Evolutionary conservation across 2,329 filamentous ascomycete genomes (phyloP).

Genomic region (Huntiella bhutanensis): DNA sequence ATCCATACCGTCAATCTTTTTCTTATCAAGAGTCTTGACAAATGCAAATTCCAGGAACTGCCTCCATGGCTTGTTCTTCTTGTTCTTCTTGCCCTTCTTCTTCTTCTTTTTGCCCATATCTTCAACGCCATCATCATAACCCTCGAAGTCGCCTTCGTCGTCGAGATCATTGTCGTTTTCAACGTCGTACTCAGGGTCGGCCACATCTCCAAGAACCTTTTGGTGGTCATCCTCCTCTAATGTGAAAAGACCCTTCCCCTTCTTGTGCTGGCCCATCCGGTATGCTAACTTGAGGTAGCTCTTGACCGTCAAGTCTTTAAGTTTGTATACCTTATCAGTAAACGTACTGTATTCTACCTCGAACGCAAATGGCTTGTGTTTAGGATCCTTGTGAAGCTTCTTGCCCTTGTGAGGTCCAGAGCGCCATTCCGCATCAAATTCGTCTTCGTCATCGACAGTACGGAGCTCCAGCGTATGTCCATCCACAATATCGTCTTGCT

Average conservation of each 20-base stretch:
- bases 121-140: constrained; percentile 16
- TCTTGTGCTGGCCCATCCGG: constrained; percentile 43
- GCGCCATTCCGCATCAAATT: constrained; percentile 35
- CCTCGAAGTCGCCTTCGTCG: constrained; percentile 15
- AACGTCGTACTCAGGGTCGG: constrained; percentile 13
- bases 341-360: constrained; percentile 77
- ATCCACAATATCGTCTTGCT: constrained; percentile 14
- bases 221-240: not conserved
- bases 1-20: constrained; percentile 38
- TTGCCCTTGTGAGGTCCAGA: constrained; percentile 44
- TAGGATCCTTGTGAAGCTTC: constrained; percentile 31
- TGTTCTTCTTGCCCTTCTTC: constrained; percentile 32
- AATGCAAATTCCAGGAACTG: constrained; percentile 65
- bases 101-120: constrained; percentile 18
- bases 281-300: constrained; percentile 65
- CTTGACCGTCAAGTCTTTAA: constrained; percentile 68
- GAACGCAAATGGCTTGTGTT: constrained; percentile 48
- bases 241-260: constrained; percentile 2
- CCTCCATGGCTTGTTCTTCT: constrained; percentile 53
- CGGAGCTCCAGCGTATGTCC: constrained; percentile 3
- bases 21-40: constrained; percentile 48
- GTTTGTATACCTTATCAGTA: constrained; percentile 52
- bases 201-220: not conserved
- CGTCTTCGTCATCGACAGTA: constrained; percentile 8
- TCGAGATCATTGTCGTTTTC: constrained; percentile 12